A percentile compares a stretch with the other conserved stretches of the same genome.
Conservation (phyloP, 1,284 basidiomycete species). For the Ceratobasidium sp. region DNA sequence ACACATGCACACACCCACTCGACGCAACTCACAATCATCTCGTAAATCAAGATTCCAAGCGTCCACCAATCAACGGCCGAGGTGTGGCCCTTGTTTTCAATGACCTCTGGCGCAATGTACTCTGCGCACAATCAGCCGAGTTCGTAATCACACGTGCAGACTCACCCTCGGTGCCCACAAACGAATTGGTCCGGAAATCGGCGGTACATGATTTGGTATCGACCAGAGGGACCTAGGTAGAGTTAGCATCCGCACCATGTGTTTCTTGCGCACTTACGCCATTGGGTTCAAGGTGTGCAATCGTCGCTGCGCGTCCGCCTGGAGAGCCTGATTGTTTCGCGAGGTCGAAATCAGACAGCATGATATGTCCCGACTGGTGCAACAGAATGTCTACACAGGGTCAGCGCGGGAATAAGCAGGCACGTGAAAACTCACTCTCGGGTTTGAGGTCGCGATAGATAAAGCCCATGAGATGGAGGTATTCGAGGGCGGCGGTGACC, state of each 20-base stretch:
- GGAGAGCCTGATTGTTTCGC: conserved; percentile 91
- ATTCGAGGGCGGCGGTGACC: conserved; percentile 97
- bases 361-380: conserved; percentile 98
- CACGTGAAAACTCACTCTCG: conserved; percentile 76
- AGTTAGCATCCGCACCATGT: conserved; percentile 17
- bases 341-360: conserved; percentile 99
- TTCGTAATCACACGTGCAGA: conserved; percentile 18
- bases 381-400: conserved; percentile 84
- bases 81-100: conserved; percentile 96
- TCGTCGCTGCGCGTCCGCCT: conserved; percentile 86
- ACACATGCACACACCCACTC: conserved; percentile 41
- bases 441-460: conserved; percentile 99
- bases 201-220: conserved; percentile 98
- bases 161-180: conserved; percentile 95
- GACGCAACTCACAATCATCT: conserved; percentile 91
- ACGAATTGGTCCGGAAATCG: conserved; percentile 98
- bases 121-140: conserved; percentile 59
- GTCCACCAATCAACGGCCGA: conserved; percentile 99
- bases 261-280: conserved; percentile 63
- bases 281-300: conserved; percentile 86
- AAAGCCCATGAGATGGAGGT: conserved; percentile 98
- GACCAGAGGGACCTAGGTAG: conserved; percentile 77
- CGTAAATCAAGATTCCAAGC: conserved; percentile 96
- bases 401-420: conserved; percentile 40
- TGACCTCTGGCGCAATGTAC: conserved; percentile 99